phyloP scores from a whole-genome alignment of 2,329 filamentous ascomycete genomes.

The Phaeomoniella chlamydospora region DNA sequence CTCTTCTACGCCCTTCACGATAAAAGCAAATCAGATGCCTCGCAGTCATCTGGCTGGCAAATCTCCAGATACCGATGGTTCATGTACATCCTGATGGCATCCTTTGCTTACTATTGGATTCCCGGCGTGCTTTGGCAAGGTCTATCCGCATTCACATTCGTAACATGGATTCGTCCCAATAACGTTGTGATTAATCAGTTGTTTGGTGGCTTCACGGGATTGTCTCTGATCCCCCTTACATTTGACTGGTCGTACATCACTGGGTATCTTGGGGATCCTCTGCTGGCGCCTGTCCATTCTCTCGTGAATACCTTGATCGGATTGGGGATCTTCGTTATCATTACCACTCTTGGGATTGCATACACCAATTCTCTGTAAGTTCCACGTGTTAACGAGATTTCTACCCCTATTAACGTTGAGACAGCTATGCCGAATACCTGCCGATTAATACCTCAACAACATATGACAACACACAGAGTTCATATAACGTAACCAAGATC shows the following conservation, averaged over 20 bases:
- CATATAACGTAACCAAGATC: constrained; percentile 19
- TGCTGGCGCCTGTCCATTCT: constrained; percentile 16
- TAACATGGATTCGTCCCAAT: constrained; percentile 53
- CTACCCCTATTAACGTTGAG: too few species aligned
- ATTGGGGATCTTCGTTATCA: constrained; percentile 15
- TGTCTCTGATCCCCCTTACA: constrained; percentile 56
- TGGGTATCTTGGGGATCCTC: constrained; percentile 15
- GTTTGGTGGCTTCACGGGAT: constrained; percentile 40
- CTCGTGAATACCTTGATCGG: constrained; percentile 18
- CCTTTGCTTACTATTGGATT: constrained; percentile 50
- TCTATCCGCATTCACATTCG: constrained; percentile 51
- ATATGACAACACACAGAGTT: constrained; percentile 18
- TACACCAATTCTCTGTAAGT: constrained; percentile 17
- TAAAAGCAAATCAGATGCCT: constrained; percentile 35
- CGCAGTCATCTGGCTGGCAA: constrained; percentile 41
- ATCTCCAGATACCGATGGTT: constrained; percentile 53
- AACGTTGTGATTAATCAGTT: constrained; percentile 28
- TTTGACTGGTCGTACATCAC: constrained; percentile 15
- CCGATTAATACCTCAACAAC: constrained; percentile 18
- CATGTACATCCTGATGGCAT: constrained; percentile 34
- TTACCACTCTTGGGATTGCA: constrained; percentile 17
- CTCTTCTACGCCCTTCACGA: constrained; percentile 58
- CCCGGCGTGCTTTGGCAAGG: constrained; percentile 52
- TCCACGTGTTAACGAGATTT: too few species aligned
- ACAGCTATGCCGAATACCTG: too few species aligned